Evolutionary conservation across 352 stramenopile genomes (phyloP), one percentile per base, ranked within the genome.

Genomic region (Aphanomyces stellatus): DNA sequence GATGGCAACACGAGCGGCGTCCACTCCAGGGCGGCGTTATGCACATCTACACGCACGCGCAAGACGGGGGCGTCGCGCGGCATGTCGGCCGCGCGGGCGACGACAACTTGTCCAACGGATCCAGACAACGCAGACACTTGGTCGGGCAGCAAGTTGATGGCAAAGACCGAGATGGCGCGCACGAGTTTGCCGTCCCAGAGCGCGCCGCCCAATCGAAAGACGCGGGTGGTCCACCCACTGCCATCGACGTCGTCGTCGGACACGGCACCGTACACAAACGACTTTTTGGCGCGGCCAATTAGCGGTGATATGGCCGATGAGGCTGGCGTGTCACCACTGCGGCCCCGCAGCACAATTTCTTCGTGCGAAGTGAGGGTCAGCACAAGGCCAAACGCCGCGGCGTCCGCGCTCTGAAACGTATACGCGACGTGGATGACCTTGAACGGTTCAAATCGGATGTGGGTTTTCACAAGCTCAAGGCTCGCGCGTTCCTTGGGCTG

Each of bases 151-250:
- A 65, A 35, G 34, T 67, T 67, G 4, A 67, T 42, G 24, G n/a
- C 60, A 42, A 51, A 42, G 11, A 67, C 60, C 5, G 17, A 25
- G 22, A 67, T 41, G 60, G 41, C 43, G 0, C 33, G 13, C 28
- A 67, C 43, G 27, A 51, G 22, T n/a, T 67, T 55, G 43, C 46
- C 49, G 30, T 67, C 60, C 60, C 60, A 67, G 30, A 67, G 31
- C 11, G 48, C 37, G 4, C 60, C 60, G n/a, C 60, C 60, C 28
- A 67, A 33, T 19, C 43, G 30, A 30, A 49, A 67, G 3, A 34
- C 25, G 5, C 60, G 60, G 4, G 60, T 67, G n/a, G 28, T 28
- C 60, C 60, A 67, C 24, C 60, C 60, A 33, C 22, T 49, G 11
- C 10, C 37, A n/a, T n/a, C n/a, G 34, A 27, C 13, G 30, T 15